phyloP scores from a whole-genome alignment of 345 rosid genomes.

The Salix dunnii region DNA sequence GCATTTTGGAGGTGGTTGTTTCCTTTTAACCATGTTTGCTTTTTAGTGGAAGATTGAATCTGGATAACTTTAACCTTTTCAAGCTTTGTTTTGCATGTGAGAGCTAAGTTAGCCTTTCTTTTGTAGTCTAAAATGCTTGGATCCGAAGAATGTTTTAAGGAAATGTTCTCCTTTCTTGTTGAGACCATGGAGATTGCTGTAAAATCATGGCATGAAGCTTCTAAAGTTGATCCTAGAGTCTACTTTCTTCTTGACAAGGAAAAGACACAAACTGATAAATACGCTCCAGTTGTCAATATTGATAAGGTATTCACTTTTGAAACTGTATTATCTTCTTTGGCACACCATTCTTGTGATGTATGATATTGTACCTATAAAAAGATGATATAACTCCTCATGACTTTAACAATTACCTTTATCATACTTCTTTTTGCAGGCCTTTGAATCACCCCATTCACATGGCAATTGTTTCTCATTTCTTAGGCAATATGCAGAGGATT shows the following conservation, averaged over 20 bases:
- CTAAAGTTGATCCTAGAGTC: slow-evolving; percentile 76
- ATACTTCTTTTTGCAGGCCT: slow-evolving; percentile 57
- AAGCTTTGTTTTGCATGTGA: background rate
- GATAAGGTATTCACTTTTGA: slow-evolving; percentile 58
- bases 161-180: slow-evolving; percentile 60
- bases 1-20: background rate
- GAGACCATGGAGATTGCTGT: slow-evolving; percentile 80
- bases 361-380: background rate
- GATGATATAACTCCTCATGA: background rate
- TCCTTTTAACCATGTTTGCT: background rate
- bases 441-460: slow-evolving; percentile 89
- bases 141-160: slow-evolving; percentile 57
- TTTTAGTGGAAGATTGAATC: background rate
- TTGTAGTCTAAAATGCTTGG: slow-evolving; percentile 63
- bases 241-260: slow-evolving; percentile 76
- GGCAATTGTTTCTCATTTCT: slow-evolving; percentile 77
- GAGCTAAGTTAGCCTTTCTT: slow-evolving; percentile 13
- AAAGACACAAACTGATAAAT: slow-evolving; percentile 69
- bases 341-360: background rate
- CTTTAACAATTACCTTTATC: slow-evolving; percentile 1
- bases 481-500: slow-evolving; percentile 82
- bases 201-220: slow-evolving; percentile 77
- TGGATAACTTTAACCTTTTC: background rate
- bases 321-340: background rate
- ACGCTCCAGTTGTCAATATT: slow-evolving; percentile 78